Percentiles rank a stretch among this genome's conserved stretches.
These are phyloP conservation scores for Kurtzmaniella fragi DNA, from an alignment of 805 yeast species.

Conservation along the genomic window DNA sequence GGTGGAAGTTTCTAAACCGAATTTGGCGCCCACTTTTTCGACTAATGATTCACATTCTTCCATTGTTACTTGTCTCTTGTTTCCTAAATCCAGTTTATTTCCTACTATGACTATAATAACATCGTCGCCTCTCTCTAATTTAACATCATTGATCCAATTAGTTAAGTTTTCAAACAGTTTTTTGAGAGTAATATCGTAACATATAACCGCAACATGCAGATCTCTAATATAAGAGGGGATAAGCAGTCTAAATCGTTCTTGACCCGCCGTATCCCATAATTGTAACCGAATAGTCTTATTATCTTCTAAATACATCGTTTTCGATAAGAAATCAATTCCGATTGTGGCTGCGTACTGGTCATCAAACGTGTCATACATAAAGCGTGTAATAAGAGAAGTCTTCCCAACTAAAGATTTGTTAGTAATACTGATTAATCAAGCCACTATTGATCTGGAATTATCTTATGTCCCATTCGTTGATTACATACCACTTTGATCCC, in stretches of 20 bases:
- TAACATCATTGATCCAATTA: conserved; percentile 94
- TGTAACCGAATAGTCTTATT: conserved; percentile 86
- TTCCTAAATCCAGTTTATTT: conserved; percentile 78
- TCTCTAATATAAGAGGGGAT: conserved; percentile 96
- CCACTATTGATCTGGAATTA: not conserved
- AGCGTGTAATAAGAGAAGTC: conserved; percentile 92
- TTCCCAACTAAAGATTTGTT: conserved; percentile 63
- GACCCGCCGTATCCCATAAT: conserved; percentile 98
- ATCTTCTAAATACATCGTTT: conserved; percentile 93
- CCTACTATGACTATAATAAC: conserved; percentile 90
- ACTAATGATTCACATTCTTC: conserved; percentile 85
- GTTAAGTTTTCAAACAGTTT: conserved; percentile 79
- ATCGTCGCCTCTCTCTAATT: conserved; percentile 85
- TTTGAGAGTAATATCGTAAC: conserved; percentile 86
- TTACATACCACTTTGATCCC: conserved; percentile 81
- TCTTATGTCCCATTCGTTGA: not conserved
- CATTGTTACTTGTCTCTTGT: conserved; percentile 72
- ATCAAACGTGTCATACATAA: conserved; percentile 97
- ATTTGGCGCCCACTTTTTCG: conserved; percentile 64
- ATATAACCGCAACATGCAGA: conserved; percentile 94
- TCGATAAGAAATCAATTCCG: conserved; percentile 92
- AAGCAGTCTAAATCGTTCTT: conserved; percentile 89
- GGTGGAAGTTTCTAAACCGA: conserved; percentile 89
- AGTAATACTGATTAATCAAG: not conserved
- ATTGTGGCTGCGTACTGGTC: conserved; percentile 95